phyloP scores from a whole-genome alignment of 352 stramenopile genomes.

The Plasmopara viticola region DNA sequence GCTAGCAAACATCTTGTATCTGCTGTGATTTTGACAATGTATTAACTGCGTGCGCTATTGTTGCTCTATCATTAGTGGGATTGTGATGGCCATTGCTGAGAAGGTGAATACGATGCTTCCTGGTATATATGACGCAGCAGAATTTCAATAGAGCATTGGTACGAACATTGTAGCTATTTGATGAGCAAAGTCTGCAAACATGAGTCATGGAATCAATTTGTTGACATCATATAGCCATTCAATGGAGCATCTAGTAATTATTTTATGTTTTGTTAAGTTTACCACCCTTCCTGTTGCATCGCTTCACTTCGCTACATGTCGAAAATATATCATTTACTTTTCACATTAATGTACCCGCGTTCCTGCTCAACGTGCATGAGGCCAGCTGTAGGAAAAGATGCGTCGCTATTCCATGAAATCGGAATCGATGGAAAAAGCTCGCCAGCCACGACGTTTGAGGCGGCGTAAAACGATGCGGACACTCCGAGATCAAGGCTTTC shows the following conservation, averaged over 20 bases:
- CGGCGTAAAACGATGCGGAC: constrained; percentile 6
- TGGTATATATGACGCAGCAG: constrained; percentile 93
- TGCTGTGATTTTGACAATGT: not conserved
- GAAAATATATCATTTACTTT: no score
- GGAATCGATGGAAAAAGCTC: constrained; percentile 19
- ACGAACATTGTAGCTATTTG: not conserved
- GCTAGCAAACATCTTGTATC: not conserved
- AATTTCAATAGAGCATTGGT: constrained; percentile 85
- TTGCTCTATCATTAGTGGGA: constrained; percentile 61
- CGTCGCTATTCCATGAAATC: constrained; percentile 24
- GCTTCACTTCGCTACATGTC: no score
- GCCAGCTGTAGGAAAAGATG: constrained; percentile 20
- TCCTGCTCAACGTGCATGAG: constrained; percentile 20
- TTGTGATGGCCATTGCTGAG: constrained; percentile 96
- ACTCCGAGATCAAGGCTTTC: constrained; percentile 13
- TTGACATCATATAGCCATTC: no score
- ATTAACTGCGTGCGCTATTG: constrained; percentile 1
- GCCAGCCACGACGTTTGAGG: constrained; percentile 9
- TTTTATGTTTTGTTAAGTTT: no score
- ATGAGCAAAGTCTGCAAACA: no score
- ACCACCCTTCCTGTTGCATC: no score
- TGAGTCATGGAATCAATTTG: no score
- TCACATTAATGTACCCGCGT: not conserved
- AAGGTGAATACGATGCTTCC: constrained; percentile 96
- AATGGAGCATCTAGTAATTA: no score